Base-by-base conservation (phyloP, 2,329 filamentous ascomycete genomes). In the Colletotrichum spinosum region DNA sequence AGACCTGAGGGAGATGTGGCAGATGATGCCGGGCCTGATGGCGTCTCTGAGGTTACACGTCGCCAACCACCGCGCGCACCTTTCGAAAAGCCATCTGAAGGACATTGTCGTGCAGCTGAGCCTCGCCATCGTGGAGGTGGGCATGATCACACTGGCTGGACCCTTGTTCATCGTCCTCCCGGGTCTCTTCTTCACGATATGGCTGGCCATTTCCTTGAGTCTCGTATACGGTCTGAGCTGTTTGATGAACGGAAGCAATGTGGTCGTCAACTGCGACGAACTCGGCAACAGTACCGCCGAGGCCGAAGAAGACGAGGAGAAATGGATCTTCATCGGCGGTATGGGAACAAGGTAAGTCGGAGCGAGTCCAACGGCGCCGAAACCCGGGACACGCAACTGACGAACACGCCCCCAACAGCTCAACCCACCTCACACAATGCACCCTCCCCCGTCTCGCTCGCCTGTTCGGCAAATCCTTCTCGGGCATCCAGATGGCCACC, bases 401-500 rank as follows among this genome's bases (percentile, higher is more conserved):
- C 6, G 8, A 11, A 17, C 17, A 11, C 15, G 11, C 44, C 25
- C 4, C 15, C 15, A 17, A 8, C 17, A 78, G 76, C 45, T 73
- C 75, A 8, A 72, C 69, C 6, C 70, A 72, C 1, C 71, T 77
- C 11, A 69, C 74, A 44, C 69, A 69, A 53, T 68, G 67, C 9
- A 77, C 76, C 0, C 67, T 79, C 2, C 76, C 79, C 2, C 73
- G 71, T 9, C 67, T 81, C 8, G 74, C 76, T 8, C 72, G 70
- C 15, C 74, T 79, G 5, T 80, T 81, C 65, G 72, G 72, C 48
- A 72, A 75, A 9, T 73, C 78, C 51, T 79, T 88, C 67, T 83
- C 79, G 48, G 83, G 82, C 72, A 82, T 86, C 50, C 82, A 85
- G 65, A 76, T 79, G 62, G 77, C 78, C 37, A 80, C 85, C 9